Base-by-base conservation (phyloP, 768 basidiomycete species). In the Trametopsis cervina region DNA sequence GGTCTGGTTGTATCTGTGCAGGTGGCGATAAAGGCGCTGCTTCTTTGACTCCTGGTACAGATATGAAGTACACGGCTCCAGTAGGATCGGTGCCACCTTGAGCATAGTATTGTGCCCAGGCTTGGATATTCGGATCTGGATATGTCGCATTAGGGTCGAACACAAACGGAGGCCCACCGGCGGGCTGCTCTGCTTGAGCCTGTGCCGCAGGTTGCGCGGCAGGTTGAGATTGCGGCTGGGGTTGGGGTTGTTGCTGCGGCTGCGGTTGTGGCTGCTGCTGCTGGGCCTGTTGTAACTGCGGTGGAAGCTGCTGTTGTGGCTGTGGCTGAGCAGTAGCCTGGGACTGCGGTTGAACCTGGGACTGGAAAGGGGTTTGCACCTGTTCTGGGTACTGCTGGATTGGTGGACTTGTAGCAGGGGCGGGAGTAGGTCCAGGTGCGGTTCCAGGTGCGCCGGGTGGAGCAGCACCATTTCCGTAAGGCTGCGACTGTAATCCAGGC, bases 71-170 rank as follows among this genome's bases (percentile, higher is more conserved):
- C 33, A 90, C 84, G 6, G 83, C 70, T 7, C 89, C 89, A 4
- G 84, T 79, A 0, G 71, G 63, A 50, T 90, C 89, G 40, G 65
- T 77, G 3, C 89, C 89, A 21, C 89, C 89, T 50, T 83, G 78
- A 0, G 82, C 81, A 60, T 91, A 91, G 63, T 92, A 92, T 55
- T 81, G 76, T 4, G 86, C 89, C 89, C 89, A 91, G 0, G 85
- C 85, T 60, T 90, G 88, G 18, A 83, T 87, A 53, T 89, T 89
- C 46, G 80, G 77, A 61, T 92, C 89, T 13, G 78, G 65, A 56
- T 92, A 92, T 18, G 78, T 80, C 42, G 70, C 67, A 23, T 69
- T 73, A 3, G 86, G 84, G 54, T 89, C 78, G 58, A 75, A 90
- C 7, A 67, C 63, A 47, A 68, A 78, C 12, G 77, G 77, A 7